Percentiles rank a stretch among this genome's conserved stretches.
Conservation (phyloP, 768 basidiomycete species). For the Cytidiella melzeri region DNA sequence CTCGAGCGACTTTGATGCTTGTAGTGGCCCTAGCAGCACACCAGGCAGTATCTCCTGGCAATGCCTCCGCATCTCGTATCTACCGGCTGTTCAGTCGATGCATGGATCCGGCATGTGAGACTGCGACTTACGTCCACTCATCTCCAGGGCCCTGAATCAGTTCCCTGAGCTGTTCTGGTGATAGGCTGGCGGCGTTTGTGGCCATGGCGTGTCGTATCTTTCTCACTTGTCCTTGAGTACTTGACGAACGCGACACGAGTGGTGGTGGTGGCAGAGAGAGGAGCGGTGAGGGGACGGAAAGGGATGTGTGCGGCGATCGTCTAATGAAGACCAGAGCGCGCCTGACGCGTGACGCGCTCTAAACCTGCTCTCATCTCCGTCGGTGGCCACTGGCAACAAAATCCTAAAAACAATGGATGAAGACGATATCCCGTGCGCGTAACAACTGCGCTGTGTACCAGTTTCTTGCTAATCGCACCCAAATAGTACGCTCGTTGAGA, state of each 20-base stretch:
- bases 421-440: constrained; percentile 56
- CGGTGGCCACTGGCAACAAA: neutral
- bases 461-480: neutral
- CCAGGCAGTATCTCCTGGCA: constrained; percentile 87
- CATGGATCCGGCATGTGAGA: neutral
- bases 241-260: too few relatives aligned
- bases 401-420: constrained; percentile 48
- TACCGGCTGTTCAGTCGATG: constrained; percentile 20
- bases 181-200: constrained; percentile 3
- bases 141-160: constrained; percentile 77
- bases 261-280: neutral
- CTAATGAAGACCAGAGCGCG: neutral
- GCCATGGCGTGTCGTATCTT: neutral
- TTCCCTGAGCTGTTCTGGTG: constrained; percentile 41
- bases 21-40: constrained; percentile 81
- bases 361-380: neutral
- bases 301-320: neutral
- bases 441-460: too few relatives aligned
- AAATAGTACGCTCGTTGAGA: constrained; percentile 29
- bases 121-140: constrained; percentile 65
- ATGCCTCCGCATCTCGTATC: constrained; percentile 94
- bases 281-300: neutral
- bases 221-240: neutral
- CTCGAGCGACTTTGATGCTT: constrained; percentile 77
- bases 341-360: neutral